phyloP scores from a whole-genome alignment of 352 stramenopile genomes.

The Phytophthora agathidicida region DNA sequence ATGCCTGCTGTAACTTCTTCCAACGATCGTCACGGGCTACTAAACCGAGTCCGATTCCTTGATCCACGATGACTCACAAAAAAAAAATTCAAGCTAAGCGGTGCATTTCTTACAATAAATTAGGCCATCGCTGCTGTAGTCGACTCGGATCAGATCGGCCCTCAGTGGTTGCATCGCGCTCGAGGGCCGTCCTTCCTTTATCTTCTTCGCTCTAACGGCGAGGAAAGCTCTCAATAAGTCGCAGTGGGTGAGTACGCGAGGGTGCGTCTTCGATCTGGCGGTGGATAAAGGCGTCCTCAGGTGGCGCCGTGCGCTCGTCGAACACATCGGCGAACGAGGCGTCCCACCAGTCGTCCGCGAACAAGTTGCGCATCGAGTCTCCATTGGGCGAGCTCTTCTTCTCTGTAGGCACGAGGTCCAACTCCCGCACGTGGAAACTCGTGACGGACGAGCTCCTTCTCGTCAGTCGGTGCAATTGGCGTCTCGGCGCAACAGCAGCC shows the following conservation, averaged over 20 bases:
- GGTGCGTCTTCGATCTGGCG: slow-evolving; percentile 39
- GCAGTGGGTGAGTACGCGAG: slow-evolving; percentile 24
- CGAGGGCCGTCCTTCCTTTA: slow-evolving; percentile 8
- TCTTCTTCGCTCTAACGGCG: slow-evolving; percentile 30
- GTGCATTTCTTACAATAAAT: slow-evolving; percentile 43
- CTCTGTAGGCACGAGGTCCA: slow-evolving; percentile 50
- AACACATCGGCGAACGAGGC: slow-evolving; percentile 61
- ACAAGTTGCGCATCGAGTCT: slow-evolving; percentile 35
- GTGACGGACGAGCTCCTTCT: slow-evolving; percentile 43
- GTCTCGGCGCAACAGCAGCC: slow-evolving; percentile 4
- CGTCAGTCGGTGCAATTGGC: slow-evolving; percentile 31
- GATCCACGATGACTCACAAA: no score
- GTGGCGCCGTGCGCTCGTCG: slow-evolving; percentile 52
- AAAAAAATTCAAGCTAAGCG: no score
- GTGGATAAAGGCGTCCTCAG: slow-evolving; percentile 65
- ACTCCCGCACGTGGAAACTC: slow-evolving; percentile 63
- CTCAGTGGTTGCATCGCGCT: slow-evolving; percentile 4
- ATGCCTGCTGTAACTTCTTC: no score
- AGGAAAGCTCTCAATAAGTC: slow-evolving; percentile 45
- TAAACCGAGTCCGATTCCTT: no score
- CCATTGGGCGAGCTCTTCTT: slow-evolving; percentile 36
- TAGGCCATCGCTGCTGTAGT: slow-evolving; percentile 9
- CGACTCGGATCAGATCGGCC: not conserved
- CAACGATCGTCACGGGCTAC: no score
- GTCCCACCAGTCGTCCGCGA: slow-evolving; percentile 41